These are phyloP conservation scores for Populus tremula DNA, from an alignment of 345 rosid genomes.

Conservation along the genomic window DNA sequence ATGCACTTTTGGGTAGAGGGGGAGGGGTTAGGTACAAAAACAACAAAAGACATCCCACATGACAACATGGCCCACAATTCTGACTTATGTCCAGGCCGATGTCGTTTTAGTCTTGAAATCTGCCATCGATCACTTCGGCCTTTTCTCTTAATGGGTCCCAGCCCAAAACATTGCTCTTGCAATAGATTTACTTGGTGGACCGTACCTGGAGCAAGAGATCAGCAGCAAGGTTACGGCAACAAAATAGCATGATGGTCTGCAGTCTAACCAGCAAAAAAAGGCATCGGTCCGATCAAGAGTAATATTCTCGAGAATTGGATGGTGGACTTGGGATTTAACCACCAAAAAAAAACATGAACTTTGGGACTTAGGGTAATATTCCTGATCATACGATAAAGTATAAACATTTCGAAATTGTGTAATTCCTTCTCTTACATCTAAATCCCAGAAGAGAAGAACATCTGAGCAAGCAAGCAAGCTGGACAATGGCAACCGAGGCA, in stretches of 20 bases:
- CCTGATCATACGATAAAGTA: too few relatives aligned
- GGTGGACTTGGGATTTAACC: too few relatives aligned
- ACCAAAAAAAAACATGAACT: too few relatives aligned
- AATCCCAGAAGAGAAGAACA: neutral
- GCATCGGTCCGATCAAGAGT: too few relatives aligned
- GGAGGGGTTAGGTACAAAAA: neutral
- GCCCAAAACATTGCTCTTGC: neutral
- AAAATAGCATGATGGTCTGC: neutral
- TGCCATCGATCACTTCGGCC: neutral
- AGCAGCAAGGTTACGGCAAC: neutral
- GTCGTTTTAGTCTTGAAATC: neutral
- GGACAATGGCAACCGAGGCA: neutral
- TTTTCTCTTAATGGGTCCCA: neutral
- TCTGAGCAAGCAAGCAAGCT: neutral
- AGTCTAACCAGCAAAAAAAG: too few relatives aligned
- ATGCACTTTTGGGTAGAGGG: neutral
- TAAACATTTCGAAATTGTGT: too few relatives aligned
- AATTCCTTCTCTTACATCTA: neutral
- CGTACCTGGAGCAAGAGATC: neutral
- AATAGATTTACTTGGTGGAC: neutral
- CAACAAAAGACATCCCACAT: neutral
- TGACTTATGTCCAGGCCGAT: neutral
- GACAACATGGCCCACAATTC: neutral
- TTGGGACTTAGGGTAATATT: too few relatives aligned
- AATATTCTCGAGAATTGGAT: too few relatives aligned